Conservation (phyloP, 345 rosid genomes). For the Citrus hindsii region DNA sequence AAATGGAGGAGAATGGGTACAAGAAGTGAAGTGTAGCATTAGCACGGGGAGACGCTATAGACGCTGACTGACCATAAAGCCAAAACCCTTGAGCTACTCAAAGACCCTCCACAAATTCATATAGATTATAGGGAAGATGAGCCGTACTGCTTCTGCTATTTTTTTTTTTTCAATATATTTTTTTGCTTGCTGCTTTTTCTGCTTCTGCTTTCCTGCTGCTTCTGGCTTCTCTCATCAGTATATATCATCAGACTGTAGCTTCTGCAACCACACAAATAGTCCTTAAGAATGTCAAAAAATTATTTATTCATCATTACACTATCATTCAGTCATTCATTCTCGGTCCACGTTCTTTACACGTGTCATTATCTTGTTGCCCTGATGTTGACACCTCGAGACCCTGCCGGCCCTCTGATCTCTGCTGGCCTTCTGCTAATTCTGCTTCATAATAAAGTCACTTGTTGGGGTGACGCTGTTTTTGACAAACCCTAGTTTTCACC, state of each 20-base stretch:
- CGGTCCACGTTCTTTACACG: slow-evolving; percentile 25
- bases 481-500: slow-evolving; percentile 16
- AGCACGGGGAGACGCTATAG: slow-evolving; percentile 9
- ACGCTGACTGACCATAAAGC: slow-evolving; percentile 17
- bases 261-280: slow-evolving; percentile 12
- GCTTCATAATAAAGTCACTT: slow-evolving; percentile 3
- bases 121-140: slow-evolving; percentile 11
- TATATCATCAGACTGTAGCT: neutral
- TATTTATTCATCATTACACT: slow-evolving; percentile 52
- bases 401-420: slow-evolving; percentile 39
- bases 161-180: neutral
- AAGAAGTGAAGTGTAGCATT: neutral
- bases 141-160: slow-evolving; percentile 13
- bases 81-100: slow-evolving; percentile 23
- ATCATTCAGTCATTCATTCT: slow-evolving; percentile 31
- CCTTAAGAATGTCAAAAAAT: slow-evolving; percentile 40
- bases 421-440: neutral
- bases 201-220: neutral
- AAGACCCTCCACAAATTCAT: neutral
- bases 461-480: slow-evolving; percentile 10
- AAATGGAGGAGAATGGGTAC: neutral
- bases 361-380: slow-evolving; percentile 12
- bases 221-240: neutral
- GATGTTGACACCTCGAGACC: slow-evolving; percentile 2
- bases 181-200: neutral